These are phyloP conservation scores for Hemerocallis citrina DNA, from an alignment of 106 monocot genomes.

Conservation along the genomic window DNA sequence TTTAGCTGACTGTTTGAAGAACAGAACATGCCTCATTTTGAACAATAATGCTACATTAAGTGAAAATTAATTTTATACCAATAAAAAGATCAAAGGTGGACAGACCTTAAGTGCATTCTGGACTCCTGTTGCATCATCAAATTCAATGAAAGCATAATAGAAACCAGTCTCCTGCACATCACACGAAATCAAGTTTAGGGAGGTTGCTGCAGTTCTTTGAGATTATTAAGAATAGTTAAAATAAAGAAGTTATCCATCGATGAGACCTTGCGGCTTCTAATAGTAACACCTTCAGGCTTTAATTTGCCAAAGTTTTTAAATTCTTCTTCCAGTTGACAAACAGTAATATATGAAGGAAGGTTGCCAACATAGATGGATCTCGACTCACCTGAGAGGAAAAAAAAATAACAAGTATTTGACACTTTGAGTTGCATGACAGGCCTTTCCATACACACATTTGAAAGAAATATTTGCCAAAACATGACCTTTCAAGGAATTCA, in stretches of 20 bases:
- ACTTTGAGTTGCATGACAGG: no score
- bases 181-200: neutral
- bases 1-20: no score
- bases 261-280: constrained; percentile 58
- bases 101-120: constrained; percentile 10
- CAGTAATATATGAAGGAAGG: constrained; percentile 30
- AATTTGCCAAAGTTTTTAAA: constrained; percentile 63
- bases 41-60: no score
- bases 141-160: constrained; percentile 14
- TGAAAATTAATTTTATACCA: no score
- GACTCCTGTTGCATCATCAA: constrained; percentile 9
- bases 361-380: constrained; percentile 80
- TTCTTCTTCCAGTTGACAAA: constrained; percentile 50
- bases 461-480: no score
- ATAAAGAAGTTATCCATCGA: neutral
- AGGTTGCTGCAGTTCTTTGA: neutral
- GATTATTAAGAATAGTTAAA: neutral
- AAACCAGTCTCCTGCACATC: constrained; percentile 6
- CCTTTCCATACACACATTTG: no score
- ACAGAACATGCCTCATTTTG: no score
- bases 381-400: constrained; percentile 78
- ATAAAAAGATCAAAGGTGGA: no score
- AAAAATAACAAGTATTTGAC: no score
- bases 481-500: no score
- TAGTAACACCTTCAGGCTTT: constrained; percentile 41